Evolutionary conservation across 2,329 filamentous ascomycete species (phyloP).

Genomic region (Colletotrichum godetiae): DNA sequence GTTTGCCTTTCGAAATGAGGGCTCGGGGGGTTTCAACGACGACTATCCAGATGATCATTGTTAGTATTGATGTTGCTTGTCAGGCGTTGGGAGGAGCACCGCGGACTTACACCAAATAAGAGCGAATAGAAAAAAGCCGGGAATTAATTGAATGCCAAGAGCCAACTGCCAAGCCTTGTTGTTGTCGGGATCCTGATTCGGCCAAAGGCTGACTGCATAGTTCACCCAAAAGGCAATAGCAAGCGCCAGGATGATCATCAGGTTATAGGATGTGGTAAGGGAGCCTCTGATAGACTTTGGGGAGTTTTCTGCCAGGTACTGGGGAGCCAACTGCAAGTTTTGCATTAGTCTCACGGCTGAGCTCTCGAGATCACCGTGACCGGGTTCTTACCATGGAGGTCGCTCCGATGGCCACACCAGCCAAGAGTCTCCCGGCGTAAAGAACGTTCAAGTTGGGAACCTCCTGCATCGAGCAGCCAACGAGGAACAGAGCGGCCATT

Average conservation of each 20-base stretch:
- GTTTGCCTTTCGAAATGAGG: slow-evolving; percentile 49
- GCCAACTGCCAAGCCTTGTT: slow-evolving; percentile 48
- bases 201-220: slow-evolving; percentile 42
- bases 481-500: slow-evolving; percentile 46
- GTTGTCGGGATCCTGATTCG: slow-evolving; percentile 43
- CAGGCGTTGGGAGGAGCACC: not conserved
- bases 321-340: slow-evolving; percentile 45
- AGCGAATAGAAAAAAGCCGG: slow-evolving; percentile 48
- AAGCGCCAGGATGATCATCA: slow-evolving; percentile 50
- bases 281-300: slow-evolving; percentile 53
- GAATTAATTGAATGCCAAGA: slow-evolving; percentile 51
- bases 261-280: slow-evolving; percentile 52
- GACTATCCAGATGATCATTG: slow-evolving; percentile 10
- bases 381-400: slow-evolving; percentile 44
- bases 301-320: slow-evolving; percentile 53
- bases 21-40: slow-evolving; percentile 37
- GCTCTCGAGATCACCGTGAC: no score
- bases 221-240: slow-evolving; percentile 48
- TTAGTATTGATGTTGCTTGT: not conserved
- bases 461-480: slow-evolving; percentile 49
- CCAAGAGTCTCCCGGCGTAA: slow-evolving; percentile 49
- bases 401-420: slow-evolving; percentile 48
- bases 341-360: not conserved
- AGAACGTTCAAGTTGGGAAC: slow-evolving; percentile 48
- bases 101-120: slow-evolving; percentile 45